Percentiles rank a stretch among this genome's conserved stretches.
Evolutionary conservation across 2,329 filamentous ascomycete species (phyloP).

Genomic region (Amylocarpus encephaloides): DNA sequence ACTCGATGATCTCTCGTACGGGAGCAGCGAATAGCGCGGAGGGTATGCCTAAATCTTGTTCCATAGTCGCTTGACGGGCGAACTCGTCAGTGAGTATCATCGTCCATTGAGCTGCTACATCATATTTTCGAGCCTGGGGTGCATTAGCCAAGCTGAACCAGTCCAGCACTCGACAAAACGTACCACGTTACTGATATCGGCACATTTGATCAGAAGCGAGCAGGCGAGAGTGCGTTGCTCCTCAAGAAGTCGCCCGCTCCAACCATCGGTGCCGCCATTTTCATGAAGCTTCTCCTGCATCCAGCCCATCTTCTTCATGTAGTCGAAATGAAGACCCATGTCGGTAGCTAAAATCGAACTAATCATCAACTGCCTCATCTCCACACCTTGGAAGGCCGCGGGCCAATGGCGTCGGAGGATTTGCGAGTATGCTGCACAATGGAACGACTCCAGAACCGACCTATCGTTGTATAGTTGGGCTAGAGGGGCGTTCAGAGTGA

Average conservation of each 20-base stretch:
- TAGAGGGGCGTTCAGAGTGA: conserved; percentile 84
- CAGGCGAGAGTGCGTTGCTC: conserved; percentile 78
- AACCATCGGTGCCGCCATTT: conserved; percentile 60
- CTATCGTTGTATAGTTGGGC: conserved; percentile 96
- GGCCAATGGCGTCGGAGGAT: conserved; percentile 93
- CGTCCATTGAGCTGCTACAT: conserved; percentile 82
- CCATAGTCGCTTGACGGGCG: conserved; percentile 86
- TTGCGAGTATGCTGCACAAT: conserved; percentile 94
- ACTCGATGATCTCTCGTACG: conserved; percentile 73
- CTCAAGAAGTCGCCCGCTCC: conserved; percentile 69
- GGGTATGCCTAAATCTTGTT: conserved; percentile 77
- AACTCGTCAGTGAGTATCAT: conserved; percentile 94
- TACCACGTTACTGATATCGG: conserved; percentile 97
- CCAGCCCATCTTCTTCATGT: conserved; percentile 82
- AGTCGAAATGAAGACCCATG: conserved; percentile 95
- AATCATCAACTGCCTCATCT: conserved; percentile 86
- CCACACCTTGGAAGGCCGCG: conserved; percentile 66
- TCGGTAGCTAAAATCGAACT: conserved; percentile 96
- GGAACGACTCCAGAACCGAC: conserved; percentile 93
- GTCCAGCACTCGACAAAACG: conserved; percentile 41
- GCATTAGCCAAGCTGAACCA: conserved; percentile 15
- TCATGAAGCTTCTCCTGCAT: conserved; percentile 71
- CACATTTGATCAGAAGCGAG: conserved; percentile 91
- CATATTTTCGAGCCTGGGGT: conserved; percentile 71
- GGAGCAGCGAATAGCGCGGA: conserved; percentile 83